Conservation (phyloP, 345 rosid species). For the Theobroma cacao region DNA sequence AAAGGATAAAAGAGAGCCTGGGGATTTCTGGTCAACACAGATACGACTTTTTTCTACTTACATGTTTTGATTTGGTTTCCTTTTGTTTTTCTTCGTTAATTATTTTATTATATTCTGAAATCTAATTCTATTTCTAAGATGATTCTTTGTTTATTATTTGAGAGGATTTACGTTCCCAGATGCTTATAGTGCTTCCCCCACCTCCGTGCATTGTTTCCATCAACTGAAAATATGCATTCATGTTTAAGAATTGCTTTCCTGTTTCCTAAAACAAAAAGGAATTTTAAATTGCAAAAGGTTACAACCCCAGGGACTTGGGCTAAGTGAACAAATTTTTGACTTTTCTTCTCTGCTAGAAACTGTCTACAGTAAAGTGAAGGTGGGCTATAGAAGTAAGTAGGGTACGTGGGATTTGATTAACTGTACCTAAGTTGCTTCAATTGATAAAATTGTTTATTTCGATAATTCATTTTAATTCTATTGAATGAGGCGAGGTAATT, state of each 20-base stretch:
- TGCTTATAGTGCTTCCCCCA: conserved; percentile 39
- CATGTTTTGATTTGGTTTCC: not conserved
- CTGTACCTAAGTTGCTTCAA: too few species aligned
- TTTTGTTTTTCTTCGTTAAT: not conserved
- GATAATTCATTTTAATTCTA: too few species aligned
- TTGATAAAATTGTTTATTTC: too few species aligned
- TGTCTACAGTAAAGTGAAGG: not conserved
- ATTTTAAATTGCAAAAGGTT: not conserved
- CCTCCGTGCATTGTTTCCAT: conserved; percentile 21
- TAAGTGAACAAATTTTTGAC: not conserved
- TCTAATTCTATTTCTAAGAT: not conserved
- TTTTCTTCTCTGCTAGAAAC: not conserved
- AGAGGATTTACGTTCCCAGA: conserved; percentile 23
- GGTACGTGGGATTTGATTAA: not conserved
- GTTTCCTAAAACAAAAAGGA: conserved; percentile 14
- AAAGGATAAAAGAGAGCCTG: conserved; percentile 2
- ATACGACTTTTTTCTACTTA: not conserved
- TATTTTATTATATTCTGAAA: not conserved
- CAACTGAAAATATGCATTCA: conserved; percentile 27
- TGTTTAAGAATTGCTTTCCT: conserved; percentile 20
- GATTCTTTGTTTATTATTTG: not conserved
- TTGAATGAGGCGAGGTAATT: too few species aligned
- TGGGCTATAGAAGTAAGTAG: not conserved
- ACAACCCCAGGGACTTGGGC: conserved; percentile 10
- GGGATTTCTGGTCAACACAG: conserved; percentile 22